These are phyloP conservation scores for Blumeria graminis DNA, from an alignment of 2,329 filamentous ascomycete species.

Conservation along the genomic window DNA sequence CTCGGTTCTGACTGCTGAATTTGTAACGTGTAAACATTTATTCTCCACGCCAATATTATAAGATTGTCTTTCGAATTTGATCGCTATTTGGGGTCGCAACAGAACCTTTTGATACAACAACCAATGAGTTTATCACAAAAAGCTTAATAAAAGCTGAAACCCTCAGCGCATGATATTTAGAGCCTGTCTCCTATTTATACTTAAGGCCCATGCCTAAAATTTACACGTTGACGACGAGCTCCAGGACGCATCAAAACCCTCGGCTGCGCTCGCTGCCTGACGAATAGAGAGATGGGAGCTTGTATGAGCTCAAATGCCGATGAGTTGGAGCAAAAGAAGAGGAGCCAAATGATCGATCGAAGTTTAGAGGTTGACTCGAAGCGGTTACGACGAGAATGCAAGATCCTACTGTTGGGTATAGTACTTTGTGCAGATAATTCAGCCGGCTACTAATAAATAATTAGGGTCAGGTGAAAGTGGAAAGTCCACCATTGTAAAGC, in stretches of 20 bases:
- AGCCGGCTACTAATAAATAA: constrained; percentile 7
- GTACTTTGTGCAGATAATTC: constrained; percentile 5
- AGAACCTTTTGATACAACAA: too few species aligned
- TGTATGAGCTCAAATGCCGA: constrained; percentile 72
- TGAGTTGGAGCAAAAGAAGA: constrained; percentile 82
- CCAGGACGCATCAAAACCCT: background rate
- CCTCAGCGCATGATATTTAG: too few species aligned
- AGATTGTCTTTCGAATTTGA: too few species aligned
- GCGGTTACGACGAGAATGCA: constrained; percentile 88
- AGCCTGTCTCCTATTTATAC: too few species aligned
- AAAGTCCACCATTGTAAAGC: constrained; percentile 97
- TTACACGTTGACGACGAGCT: background rate
- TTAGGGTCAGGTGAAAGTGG: constrained; percentile 91
- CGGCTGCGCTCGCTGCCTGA: constrained; percentile 13
- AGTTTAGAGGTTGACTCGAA: constrained; percentile 85
- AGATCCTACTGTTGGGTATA: constrained; percentile 83
- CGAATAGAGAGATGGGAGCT: constrained; percentile 45
- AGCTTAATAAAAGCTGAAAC: too few species aligned
- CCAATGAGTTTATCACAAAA: too few species aligned
- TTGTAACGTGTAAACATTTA: too few species aligned
- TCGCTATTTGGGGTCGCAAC: too few species aligned
- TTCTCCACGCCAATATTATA: too few species aligned
- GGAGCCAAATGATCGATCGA: constrained; percentile 86
- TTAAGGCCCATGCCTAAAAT: background rate
- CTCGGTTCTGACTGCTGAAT: too few species aligned